Evolutionary conservation across 495 filamentous ascomycete genomes (phyloP).

Genomic region (Penicillium paxilli): DNA sequence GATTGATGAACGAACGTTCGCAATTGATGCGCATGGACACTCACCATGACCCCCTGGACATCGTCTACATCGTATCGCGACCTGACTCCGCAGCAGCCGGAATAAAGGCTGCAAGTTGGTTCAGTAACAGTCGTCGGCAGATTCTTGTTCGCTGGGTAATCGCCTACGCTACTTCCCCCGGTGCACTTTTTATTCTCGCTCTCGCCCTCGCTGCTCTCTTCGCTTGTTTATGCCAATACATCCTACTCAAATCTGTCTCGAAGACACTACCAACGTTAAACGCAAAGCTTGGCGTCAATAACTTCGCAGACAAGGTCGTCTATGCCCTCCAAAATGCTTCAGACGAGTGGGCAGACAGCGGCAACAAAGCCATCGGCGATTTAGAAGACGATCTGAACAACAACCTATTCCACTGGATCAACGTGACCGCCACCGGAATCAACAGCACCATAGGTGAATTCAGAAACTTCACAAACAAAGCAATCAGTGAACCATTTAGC

Average conservation of each 20-base stretch:
- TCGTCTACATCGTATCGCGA: constrained; percentile 82
- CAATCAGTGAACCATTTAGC: constrained; percentile 76
- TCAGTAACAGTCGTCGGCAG: constrained; percentile 66
- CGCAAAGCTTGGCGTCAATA: constrained; percentile 71
- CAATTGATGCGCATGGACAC: constrained; percentile 63
- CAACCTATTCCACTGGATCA: constrained; percentile 87
- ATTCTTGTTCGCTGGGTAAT: constrained; percentile 79
- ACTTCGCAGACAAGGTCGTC: constrained; percentile 82
- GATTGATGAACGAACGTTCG: constrained; percentile 66
- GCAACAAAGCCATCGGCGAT: constrained; percentile 69
- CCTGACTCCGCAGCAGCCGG: constrained; percentile 71
- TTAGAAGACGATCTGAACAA: constrained; percentile 75
- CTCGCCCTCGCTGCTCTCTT: constrained; percentile 84
- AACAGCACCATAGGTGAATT: constrained; percentile 86
- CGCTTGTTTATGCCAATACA: constrained; percentile 80
- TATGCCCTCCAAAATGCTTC: constrained; percentile 69
- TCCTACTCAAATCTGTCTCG: constrained; percentile 71
- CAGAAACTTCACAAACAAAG: constrained; percentile 67
- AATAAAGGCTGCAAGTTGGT: constrained; percentile 68
- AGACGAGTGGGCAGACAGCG: constrained; percentile 69
- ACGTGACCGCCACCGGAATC: constrained; percentile 72
- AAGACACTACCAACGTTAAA: constrained; percentile 75
- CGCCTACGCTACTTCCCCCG: constrained; percentile 80
- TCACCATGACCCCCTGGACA: constrained; percentile 81
- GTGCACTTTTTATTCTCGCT: constrained; percentile 84